Percentiles rank a stretch among this genome's conserved stretches.
These are phyloP conservation scores for Microbotryum lychnidis-dioicae DNA, from an alignment of 1,284 basidiomycete genomes.

Conservation along the genomic window DNA sequence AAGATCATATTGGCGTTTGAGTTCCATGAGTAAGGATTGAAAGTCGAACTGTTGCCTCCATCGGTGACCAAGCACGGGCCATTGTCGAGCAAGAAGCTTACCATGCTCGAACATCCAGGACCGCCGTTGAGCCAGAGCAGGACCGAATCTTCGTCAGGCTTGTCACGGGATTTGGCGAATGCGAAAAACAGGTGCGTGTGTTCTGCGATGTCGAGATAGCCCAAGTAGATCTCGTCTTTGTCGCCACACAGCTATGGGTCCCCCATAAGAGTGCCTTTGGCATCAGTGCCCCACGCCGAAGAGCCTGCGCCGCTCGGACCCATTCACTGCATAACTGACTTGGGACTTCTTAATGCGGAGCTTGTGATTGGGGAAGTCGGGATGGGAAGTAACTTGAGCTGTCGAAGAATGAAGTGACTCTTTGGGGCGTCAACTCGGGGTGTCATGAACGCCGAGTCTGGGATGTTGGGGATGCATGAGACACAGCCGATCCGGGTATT, in stretches of 20 bases:
- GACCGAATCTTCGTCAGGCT: conserved; percentile 65
- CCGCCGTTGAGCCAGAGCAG: conserved; percentile 86
- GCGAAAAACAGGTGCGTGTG: conserved; percentile 77
- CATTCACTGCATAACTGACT: neutral
- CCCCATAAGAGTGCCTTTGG: conserved; percentile 1
- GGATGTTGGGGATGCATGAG: no score
- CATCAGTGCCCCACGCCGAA: no score
- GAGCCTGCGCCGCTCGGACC: neutral
- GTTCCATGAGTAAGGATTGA: conserved; percentile 74
- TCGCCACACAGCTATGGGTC: conserved; percentile 63
- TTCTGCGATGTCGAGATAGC: conserved; percentile 70
- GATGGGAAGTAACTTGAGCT: conserved; percentile 68
- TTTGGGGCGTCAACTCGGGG: no score
- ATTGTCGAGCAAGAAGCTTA: conserved; percentile 55
- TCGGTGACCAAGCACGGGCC: conserved; percentile 70
- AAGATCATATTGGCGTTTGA: conserved; percentile 52
- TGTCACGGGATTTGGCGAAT: conserved; percentile 71
- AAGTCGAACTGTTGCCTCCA: conserved; percentile 58
- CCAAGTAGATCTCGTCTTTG: conserved; percentile 69
- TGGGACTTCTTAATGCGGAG: conserved; percentile 59
- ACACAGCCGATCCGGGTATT: no score
- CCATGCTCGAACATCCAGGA: conserved; percentile 42
- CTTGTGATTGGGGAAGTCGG: conserved; percentile 59
- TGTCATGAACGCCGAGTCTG: no score
- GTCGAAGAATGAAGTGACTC: neutral